Percentiles rank a stretch among this genome's conserved stretches.
phyloP scores from a whole-genome alignment of 768 basidiomycete species.

The Cystofilobasidium bisporidii region DNA sequence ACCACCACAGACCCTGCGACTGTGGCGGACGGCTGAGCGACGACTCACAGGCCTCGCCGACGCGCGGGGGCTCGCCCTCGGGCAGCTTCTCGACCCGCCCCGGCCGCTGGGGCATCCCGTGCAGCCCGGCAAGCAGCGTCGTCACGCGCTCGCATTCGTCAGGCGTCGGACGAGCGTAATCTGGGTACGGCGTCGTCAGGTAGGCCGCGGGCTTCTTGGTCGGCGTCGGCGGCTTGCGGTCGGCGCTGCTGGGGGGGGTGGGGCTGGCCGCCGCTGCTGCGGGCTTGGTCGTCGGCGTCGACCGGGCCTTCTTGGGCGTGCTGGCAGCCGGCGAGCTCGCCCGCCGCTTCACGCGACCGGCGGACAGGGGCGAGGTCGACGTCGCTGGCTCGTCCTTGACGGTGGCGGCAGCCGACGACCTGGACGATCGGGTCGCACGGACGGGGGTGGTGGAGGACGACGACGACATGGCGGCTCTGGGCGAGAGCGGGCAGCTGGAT shows the following conservation, averaged over 20 bases:
- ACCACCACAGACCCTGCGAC: too few relatives aligned
- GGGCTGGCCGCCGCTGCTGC: background rate
- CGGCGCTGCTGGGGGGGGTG: background rate
- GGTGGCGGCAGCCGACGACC: too few relatives aligned
- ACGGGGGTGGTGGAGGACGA: too few relatives aligned
- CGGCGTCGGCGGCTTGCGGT: background rate
- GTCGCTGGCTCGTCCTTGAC: too few relatives aligned
- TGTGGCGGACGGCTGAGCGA: background rate
- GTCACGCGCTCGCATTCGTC: slow-evolving; percentile 21
- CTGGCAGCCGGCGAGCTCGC: too few relatives aligned
- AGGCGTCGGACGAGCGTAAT: slow-evolving; percentile 10
- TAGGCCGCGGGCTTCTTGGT: slow-evolving; percentile 20
- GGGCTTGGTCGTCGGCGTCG: background rate
- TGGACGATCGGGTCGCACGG: too few relatives aligned
- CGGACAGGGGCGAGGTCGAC: too few relatives aligned
- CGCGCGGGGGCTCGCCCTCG: background rate
- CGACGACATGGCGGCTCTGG: too few relatives aligned
- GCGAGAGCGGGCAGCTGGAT: too few relatives aligned
- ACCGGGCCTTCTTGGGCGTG: background rate
- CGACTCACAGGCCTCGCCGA: slow-evolving; percentile 19
- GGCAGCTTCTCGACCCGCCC: slow-evolving; percentile 2
- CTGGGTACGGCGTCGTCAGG: slow-evolving; percentile 13
- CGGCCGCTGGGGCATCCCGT: slow-evolving; percentile 18
- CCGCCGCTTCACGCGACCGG: too few relatives aligned
- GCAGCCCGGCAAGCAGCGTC: slow-evolving; percentile 11